These are phyloP conservation scores for Schoenoplectus tabernaemontani DNA, from an alignment of 202 grass and related monocot species.

Conservation along the genomic window DNA sequence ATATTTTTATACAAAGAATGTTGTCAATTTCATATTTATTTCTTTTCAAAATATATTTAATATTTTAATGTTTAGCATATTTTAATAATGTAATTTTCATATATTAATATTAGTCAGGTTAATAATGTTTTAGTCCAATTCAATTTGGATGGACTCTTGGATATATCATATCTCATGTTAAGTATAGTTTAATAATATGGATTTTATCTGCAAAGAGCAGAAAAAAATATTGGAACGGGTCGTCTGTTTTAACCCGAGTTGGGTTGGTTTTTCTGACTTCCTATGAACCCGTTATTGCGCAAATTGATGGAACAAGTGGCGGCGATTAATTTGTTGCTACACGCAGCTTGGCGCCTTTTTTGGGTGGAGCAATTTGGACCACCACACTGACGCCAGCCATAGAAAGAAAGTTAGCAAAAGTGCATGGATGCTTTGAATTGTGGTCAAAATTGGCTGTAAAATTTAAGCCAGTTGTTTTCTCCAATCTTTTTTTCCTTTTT, in stretches of 20 bases:
- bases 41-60: too few relatives aligned
- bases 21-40: too few relatives aligned
- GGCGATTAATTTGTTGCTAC: neutral
- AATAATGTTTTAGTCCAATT: too few relatives aligned
- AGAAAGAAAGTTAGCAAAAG: neutral
- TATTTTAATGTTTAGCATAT: too few relatives aligned
- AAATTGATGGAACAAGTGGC: constrained; percentile 1
- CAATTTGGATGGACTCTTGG: too few relatives aligned
- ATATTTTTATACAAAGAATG: too few relatives aligned
- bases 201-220: too few relatives aligned
- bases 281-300: neutral
- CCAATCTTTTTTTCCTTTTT: neutral
- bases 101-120: too few relatives aligned
- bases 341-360: constrained; percentile 5
- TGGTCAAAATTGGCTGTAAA: constrained; percentile 25
- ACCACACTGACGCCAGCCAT: neutral
- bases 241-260: neutral
- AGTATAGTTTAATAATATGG: too few relatives aligned
- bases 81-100: too few relatives aligned
- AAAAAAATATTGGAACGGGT: neutral
- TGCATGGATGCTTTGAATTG: constrained; percentile 6
- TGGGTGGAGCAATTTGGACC: constrained; percentile 4
- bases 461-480: constrained; percentile 9
- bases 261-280: neutral
- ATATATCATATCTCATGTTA: too few relatives aligned